Percentiles rank a stretch among this genome's conserved stretches.
Conservation (phyloP, 169 alveolate species). For the Plasmodium billcollinsi region DNA sequence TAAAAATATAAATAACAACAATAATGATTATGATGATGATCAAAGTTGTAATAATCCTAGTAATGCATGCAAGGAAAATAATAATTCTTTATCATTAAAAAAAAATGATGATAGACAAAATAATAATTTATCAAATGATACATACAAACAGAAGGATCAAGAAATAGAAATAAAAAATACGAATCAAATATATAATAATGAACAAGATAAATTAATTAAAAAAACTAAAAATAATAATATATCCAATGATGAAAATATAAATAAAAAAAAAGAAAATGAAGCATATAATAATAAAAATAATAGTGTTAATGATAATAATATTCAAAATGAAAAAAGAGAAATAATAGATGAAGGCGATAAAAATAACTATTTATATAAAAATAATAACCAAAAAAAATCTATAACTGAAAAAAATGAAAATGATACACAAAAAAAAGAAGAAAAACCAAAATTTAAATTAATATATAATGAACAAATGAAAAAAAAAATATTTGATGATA, state of each 20-base stretch:
- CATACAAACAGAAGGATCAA: neutral
- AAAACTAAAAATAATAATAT: neutral
- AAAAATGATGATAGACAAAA: neutral
- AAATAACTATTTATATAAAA: neutral
- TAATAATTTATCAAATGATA: neutral
- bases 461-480: constrained; percentile 35
- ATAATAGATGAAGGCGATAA: neutral
- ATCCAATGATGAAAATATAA: neutral
- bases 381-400: too few relatives aligned
- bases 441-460: constrained; percentile 38
- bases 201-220: too few relatives aligned
- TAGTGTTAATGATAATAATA: neutral
- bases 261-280: neutral
- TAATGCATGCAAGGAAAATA: neutral
- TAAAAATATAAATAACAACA: neutral
- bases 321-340: neutral
- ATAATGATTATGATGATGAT: neutral
- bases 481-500: constrained; percentile 58
- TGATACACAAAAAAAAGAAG: constrained; percentile 6
- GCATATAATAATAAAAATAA: neutral
- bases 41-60: neutral
- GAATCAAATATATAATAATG: too few relatives aligned
- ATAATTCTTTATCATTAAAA: neutral
- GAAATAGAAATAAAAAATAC: neutral
- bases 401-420: neutral